These are phyloP conservation scores for Fimicolochytrium jonesii DNA, from an alignment of 192 early-diverging fungal species.

Conservation along the genomic window DNA sequence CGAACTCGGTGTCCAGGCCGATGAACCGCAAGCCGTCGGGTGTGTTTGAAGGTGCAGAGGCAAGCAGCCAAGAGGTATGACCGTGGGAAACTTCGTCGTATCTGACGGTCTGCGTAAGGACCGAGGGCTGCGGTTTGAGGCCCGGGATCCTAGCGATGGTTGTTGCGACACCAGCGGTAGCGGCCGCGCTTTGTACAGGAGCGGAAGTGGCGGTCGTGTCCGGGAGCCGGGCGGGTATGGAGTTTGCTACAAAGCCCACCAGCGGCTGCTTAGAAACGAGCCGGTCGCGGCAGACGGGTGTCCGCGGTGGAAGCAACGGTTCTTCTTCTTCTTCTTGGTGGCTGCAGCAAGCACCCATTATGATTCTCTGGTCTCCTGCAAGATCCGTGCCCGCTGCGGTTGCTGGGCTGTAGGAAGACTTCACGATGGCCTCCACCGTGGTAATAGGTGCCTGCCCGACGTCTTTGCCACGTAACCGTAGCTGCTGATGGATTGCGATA, in stretches of 20 bases:
- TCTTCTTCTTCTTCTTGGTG: background rate
- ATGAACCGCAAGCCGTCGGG: background rate
- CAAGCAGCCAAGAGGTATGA: conserved; percentile 9
- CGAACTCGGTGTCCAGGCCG: conserved; percentile 18
- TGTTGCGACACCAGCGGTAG: background rate
- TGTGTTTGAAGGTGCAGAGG: background rate
- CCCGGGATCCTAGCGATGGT: background rate
- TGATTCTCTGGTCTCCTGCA: background rate
- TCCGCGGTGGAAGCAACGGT: background rate
- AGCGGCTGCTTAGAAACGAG: background rate
- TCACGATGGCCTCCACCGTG: too few relatives aligned
- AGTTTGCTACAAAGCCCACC: background rate
- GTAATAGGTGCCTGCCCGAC: too few relatives aligned
- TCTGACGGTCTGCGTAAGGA: background rate
- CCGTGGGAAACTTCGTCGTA: conserved; percentile 3
- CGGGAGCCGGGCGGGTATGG: background rate
- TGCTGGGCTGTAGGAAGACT: too few relatives aligned
- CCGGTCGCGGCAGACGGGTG: background rate
- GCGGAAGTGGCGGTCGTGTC: background rate
- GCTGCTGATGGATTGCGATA: too few relatives aligned
- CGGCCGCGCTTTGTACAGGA: background rate
- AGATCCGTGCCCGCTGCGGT: too few relatives aligned
- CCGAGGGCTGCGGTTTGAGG: background rate
- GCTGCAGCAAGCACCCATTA: background rate
- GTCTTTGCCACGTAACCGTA: too few relatives aligned